Evolutionary conservation across 2,329 filamentous ascomycete species (phyloP).

Genomic region (Aphanocladium album): DNA sequence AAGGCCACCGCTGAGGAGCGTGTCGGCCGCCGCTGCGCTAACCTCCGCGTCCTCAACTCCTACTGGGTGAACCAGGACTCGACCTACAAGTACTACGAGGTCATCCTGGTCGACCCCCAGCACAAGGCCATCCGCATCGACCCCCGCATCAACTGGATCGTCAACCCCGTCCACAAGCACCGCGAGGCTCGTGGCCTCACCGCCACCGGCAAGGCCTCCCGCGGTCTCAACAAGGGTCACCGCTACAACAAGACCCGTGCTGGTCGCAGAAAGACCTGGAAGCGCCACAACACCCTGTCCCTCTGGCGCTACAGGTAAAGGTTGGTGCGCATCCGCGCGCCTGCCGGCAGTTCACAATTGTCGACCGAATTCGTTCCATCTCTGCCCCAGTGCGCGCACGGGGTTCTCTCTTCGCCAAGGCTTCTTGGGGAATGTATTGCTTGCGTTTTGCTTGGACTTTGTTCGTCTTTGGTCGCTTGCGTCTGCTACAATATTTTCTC

Average conservation of each 20-base stretch:
- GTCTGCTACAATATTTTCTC: slow-evolving; percentile 13
- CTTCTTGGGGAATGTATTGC: slow-evolving; percentile 9
- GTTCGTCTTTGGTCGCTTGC: slow-evolving; percentile 11
- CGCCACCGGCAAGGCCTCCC: slow-evolving; percentile 98
- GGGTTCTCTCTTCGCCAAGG: slow-evolving; percentile 3
- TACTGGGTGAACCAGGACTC: slow-evolving; percentile 99
- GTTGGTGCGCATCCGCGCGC: slow-evolving; percentile 10
- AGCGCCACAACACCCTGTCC: slow-evolving; percentile 98
- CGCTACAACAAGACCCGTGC: slow-evolving; percentile 97
- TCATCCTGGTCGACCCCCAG: slow-evolving; percentile 99
- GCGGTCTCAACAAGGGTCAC: slow-evolving; percentile 99
- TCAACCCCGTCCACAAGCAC: slow-evolving; percentile 99
- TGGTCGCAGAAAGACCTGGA: slow-evolving; percentile 99
- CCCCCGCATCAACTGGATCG: slow-evolving; percentile 99
- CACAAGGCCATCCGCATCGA: slow-evolving; percentile 99
- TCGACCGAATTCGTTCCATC: slow-evolving; percentile 10
- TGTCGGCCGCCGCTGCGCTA: slow-evolving; percentile 98
- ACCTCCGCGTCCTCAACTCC: slow-evolving; percentile 98
- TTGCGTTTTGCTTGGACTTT: slow-evolving; percentile 12
- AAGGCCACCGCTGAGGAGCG: slow-evolving; percentile 98
- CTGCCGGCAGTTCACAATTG: slow-evolving; percentile 6
- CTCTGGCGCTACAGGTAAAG: slow-evolving; percentile 95
- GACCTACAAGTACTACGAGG: slow-evolving; percentile 99
- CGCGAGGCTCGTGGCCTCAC: slow-evolving; percentile 97
- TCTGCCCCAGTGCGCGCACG: background rate